Evolutionary conservation across 208 protist species (phyloP), one percentile per base, ranked within the genome.

Genomic region (Novymonas esmeraldas): DNA sequence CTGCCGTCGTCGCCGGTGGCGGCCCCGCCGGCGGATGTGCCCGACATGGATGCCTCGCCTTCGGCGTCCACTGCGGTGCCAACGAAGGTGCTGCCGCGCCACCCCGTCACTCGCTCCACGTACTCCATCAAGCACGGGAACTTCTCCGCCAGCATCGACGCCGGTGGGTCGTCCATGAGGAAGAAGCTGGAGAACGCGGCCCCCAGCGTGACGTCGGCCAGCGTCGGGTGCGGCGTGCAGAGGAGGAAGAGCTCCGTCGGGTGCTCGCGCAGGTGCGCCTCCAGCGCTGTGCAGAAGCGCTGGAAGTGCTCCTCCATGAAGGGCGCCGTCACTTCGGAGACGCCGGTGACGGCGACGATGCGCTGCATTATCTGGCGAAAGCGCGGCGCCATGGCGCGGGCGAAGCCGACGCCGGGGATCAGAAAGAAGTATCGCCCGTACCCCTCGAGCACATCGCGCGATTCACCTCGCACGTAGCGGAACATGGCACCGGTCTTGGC

Each of bases 241-340:
- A 96, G 79, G 34, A 96, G 31, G 75, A 88, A 94, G 34, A 49
- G 14, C 26, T 73, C 51, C 14, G 75, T 59, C 1, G 75, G 74
- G 44, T 85, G 61, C 13, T 69, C 41, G 22, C 51, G 45, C 59
- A 96, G 85, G 68, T 96, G 92, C 0, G 51, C 54, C 14, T 96
- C 87, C 0, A 96, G 81, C 5, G 87, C 78, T 3, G 26, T 38
- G 69, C 92, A 96, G 51, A 96, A 63, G 20, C 78, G 77, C 14
- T 78, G 24, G 61, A 96, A 96, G 75, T 96, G 92, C 60, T 94
- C 82, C 20, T 82, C 78, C 76, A 94, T 88, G 67, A 81, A 96
- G 22, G 80, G 80, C 9, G 77, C 82, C 39, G 85, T 90, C 45
- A 78, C 71, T 34, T 85, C 61, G 6, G 76, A 90, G 20, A 89